Conservation (phyloP, 805 yeast genomes). For the Saccharomyces jurei region DNA sequence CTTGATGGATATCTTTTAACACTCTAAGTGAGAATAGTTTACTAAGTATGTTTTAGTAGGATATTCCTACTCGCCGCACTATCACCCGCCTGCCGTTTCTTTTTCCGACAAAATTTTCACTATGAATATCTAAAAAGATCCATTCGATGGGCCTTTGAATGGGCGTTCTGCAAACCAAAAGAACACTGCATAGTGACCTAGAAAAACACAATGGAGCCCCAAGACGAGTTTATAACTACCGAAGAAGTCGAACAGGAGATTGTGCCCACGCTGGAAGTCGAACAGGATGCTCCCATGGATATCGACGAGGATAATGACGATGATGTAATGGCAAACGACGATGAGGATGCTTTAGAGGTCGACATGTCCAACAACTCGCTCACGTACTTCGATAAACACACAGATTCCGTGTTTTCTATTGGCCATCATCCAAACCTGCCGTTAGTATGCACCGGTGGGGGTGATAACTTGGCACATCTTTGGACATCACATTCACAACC, state of each 20-base stretch:
- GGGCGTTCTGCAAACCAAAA: not conserved
- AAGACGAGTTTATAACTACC: conserved; percentile 32
- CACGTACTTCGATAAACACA: conserved; percentile 82
- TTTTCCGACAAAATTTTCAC: not conserved
- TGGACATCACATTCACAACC: conserved; percentile 92
- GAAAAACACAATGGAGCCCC: conserved; percentile 13
- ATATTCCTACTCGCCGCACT: not conserved
- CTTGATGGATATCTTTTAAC: not conserved
- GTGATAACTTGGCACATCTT: conserved; percentile 78
- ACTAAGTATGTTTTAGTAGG: not conserved
- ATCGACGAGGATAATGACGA: conserved; percentile 36
- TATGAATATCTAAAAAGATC: not conserved
- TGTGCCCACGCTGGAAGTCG: conserved; percentile 27
- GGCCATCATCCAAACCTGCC: conserved; percentile 80
- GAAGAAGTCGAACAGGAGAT: conserved; percentile 40
- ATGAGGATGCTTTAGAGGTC: conserved; percentile 51
- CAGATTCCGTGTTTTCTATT: conserved; percentile 79
- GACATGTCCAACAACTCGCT: conserved; percentile 87
- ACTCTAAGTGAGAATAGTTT: not conserved
- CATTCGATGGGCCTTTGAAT: not conserved
- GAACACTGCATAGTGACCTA: not conserved
- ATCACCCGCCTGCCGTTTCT: not conserved
- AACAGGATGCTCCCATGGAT: conserved; percentile 28
- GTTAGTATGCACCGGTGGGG: conserved; percentile 87
- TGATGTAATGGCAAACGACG: conserved; percentile 26